Evolutionary conservation across 768 basidiomycete species (phyloP), one percentile per base, ranked within the genome.

Genomic region (Termitomyces sp.): DNA sequence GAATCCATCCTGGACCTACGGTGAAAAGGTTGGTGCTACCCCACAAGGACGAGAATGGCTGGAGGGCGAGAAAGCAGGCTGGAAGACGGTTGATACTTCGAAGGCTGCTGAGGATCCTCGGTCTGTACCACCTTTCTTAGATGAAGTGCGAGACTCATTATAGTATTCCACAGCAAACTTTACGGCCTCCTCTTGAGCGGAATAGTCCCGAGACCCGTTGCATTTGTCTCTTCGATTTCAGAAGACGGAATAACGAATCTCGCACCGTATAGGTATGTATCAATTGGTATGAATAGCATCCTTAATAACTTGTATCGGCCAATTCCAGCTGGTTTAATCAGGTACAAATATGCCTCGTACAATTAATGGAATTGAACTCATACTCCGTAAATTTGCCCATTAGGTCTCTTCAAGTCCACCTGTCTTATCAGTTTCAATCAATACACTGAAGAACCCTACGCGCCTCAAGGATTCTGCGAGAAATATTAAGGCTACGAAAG

Each of bases 201-300:
- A 12, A 73, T 87, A 47, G 72, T 75, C 7, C 88, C 87, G 2
- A 78, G 89, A 42, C 87, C 87, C 10, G 73, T 89, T 53, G 89
- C 83, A 0, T 85, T 90, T 59, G 79, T 89, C n/a, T 87, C 86
- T 7, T 77, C 83, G 8, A 60, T 84, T 40, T 80, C 79, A 6
- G 70, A 70, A 15, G 67, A 78, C 51, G 85, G 85, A 0, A 62
- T 72, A 4, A 68, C 71, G 59, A 89, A 88, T 65, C 73, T 90
- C 40, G 84, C 85, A 1, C 81, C 84, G 1, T 86, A 83, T 58
- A 78, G 76, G 74, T 72, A 54, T 44, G 62, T 3, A 12, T 38
- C 33, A 47, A 15, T 54, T 17, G 9, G 40, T 7, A 53, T 43
- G 26, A 35, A n/a, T 26, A 26, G 11, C 19, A 35, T 53, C 19